Base-by-base conservation (phyloP, 768 basidiomycete species). In the Pilatotrama ljubarskyi region DNA sequence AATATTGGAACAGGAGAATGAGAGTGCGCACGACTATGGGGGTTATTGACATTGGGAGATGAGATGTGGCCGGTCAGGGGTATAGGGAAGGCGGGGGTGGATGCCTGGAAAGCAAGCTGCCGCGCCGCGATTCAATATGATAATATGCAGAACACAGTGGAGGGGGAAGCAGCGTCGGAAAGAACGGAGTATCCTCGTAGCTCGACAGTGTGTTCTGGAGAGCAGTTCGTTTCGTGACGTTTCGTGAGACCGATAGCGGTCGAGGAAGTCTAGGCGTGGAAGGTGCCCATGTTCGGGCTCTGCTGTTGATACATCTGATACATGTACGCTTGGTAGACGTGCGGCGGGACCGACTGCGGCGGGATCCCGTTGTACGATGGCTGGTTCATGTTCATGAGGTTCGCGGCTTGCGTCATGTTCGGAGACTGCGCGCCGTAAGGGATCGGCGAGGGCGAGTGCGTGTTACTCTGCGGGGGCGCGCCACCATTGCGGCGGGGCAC, bases 251-350 rank as follows among this genome's bases (percentile, higher is more conserved):
- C 66, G 66, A 47, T 66, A 66, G 63, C 66, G 59, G 60, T 62
- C 38, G 53, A n/a, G 47, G 49, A 32, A 35, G 20, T 72, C 65
- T 72, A 74, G 66, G 74, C 69, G 53, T 74, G 73, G 82, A 86
- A 93, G 51, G 87, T 70, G 68, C 90, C 89, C 85, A 91, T 88
- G 74, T 88, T 87, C 64, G 84, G 83, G 65, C 82, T 86, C 75
- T 89, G 87, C 72, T 87, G 75, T 70, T 88, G 88, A 74, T 92
- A 92, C 71, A 88, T 78, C 75, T 87, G 87, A 70, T 91, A 91
- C 88, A 91, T 86, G 78, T 91, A 92, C 58, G 85, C 81, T 74
- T 89, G 85, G 71, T 91, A 91, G 63, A 88, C 73, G 68, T 90
- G 87, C 62, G 86, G 81, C 10, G 87, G 80, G 46, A 84, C 75